Percentiles rank a stretch among this genome's conserved stretches.
Conservation (phyloP, 768 basidiomycete genomes). For the Podaxis mareebaensis region DNA sequence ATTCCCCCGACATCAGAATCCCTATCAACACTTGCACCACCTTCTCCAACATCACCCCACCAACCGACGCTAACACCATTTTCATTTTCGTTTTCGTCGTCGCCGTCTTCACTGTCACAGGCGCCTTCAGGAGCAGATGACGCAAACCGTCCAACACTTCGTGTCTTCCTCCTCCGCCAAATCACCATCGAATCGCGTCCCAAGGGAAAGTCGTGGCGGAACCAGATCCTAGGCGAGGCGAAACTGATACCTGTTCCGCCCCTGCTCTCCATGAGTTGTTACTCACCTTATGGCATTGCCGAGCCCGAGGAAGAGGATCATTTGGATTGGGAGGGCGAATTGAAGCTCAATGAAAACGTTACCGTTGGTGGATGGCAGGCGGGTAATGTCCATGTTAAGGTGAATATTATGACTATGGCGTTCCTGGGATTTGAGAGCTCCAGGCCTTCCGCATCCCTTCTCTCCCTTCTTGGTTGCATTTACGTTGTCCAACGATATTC, state of each 20-base stretch:
- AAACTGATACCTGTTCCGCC: constrained; percentile 47
- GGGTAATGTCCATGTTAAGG: constrained; percentile 43
- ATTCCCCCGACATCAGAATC: not conserved
- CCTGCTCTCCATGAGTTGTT: constrained; percentile 23
- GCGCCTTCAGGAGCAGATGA: not conserved
- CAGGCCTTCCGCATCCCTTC: not conserved
- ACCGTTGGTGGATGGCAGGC: constrained; percentile 47
- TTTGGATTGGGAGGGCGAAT: constrained; percentile 64
- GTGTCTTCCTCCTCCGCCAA: constrained; percentile 57
- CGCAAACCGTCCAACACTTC: constrained; percentile 19
- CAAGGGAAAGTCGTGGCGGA: constrained; percentile 35
- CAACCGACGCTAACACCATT: not conserved
- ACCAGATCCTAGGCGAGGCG: constrained; percentile 48
- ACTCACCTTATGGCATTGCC: constrained; percentile 20
- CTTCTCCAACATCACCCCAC: not conserved
- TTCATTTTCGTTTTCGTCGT: constrained; percentile 28
- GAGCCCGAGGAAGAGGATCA: constrained; percentile 39
- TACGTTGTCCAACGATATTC: not conserved
- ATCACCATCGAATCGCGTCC: constrained; percentile 36
- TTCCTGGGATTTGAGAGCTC: not conserved
- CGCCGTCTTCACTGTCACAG: not conserved
- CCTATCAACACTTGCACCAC: not conserved
- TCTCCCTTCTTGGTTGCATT: not conserved
- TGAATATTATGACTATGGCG: constrained; percentile 20
- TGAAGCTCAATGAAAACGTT: constrained; percentile 39